Evolutionary conservation across 495 filamentous ascomycete species (phyloP).

Genomic region (Evernia prunastri): DNA sequence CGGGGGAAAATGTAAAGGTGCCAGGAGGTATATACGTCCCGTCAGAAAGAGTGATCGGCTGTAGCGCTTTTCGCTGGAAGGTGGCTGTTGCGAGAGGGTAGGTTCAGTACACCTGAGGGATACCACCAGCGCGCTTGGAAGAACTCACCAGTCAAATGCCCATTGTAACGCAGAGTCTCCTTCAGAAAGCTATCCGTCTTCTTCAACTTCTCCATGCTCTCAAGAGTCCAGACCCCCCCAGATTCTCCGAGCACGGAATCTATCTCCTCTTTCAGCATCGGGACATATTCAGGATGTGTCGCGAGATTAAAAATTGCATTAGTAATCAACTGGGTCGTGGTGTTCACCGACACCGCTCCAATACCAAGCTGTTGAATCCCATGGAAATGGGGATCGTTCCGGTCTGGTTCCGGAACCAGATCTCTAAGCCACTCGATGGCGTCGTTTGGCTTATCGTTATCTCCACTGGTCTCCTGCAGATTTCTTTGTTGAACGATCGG

Average conservation of each 20-base stretch:
- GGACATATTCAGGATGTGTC: constrained; percentile 29
- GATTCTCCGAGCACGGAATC: constrained; percentile 25
- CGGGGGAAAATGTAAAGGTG: neutral
- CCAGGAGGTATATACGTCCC: neutral
- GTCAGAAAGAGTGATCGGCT: constrained; percentile 11
- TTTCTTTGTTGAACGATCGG: neutral
- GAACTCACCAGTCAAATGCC: neutral
- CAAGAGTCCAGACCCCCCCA: constrained; percentile 24
- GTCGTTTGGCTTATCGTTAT: neutral
- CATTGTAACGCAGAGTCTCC: constrained; percentile 33
- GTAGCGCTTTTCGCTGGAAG: constrained; percentile 3
- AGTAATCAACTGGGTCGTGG: constrained; percentile 2
- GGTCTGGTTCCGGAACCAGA: neutral
- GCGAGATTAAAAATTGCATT: constrained; percentile 28
- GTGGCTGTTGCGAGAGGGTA: neutral
- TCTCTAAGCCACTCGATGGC: neutral
- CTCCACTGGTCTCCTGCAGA: neutral
- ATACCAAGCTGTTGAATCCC: neutral
- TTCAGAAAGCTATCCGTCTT: constrained; percentile 37
- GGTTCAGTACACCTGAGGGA: neutral
- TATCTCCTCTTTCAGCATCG: constrained; percentile 32
- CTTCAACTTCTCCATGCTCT: constrained; percentile 4
- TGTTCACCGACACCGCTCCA: constrained; percentile 2
- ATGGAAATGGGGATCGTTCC: neutral
- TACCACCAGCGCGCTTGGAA: neutral